phyloP scores from a whole-genome alignment of 1,284 basidiomycete genomes.

The Ceratobasidium sp. region DNA sequence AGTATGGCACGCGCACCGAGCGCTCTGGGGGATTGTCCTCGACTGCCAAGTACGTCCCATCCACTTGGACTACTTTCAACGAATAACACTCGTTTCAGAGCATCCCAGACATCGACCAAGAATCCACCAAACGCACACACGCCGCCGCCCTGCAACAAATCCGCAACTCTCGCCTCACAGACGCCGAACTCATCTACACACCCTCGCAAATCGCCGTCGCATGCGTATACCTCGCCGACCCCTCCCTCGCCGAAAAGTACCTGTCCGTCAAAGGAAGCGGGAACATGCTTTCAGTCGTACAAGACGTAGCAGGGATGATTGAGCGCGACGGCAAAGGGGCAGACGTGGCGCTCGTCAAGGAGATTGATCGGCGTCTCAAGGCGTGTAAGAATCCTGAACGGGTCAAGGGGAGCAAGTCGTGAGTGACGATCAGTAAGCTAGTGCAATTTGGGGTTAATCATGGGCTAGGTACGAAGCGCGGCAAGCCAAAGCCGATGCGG shows the following conservation, averaged over 20 bases:
- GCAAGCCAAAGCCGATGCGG: slow-evolving; percentile 13
- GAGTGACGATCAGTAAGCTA: slow-evolving; percentile 41
- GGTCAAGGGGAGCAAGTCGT: slow-evolving; percentile 81
- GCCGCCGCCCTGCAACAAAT: slow-evolving; percentile 63
- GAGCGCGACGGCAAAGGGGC: slow-evolving; percentile 64
- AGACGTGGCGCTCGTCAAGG: slow-evolving; percentile 81
- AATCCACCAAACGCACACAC: slow-evolving; percentile 62
- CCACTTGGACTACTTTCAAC: slow-evolving; percentile 2
- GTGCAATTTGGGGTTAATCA: not conserved
- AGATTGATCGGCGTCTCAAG: slow-evolving; percentile 83
- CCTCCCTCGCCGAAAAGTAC: slow-evolving; percentile 71
- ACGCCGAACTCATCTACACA: slow-evolving; percentile 89
- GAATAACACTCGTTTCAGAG: slow-evolving; percentile 51
- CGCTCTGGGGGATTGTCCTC: slow-evolving; percentile 87
- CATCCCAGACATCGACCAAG: slow-evolving; percentile 56
- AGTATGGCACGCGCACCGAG: slow-evolving; percentile 88
- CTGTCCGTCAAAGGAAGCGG: slow-evolving; percentile 57
- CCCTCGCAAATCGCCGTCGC: slow-evolving; percentile 96
- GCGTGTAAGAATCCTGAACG: slow-evolving; percentile 94
- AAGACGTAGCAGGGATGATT: slow-evolving; percentile 65
- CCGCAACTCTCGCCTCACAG: slow-evolving; percentile 80
- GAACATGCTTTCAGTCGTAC: slow-evolving; percentile 52
- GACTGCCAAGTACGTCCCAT: slow-evolving; percentile 77
- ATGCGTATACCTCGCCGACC: slow-evolving; percentile 70
- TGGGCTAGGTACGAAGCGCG: slow-evolving; percentile 29